Conservation (phyloP, 176 grass and related monocot genomes). For the Phragmites australis region DNA sequence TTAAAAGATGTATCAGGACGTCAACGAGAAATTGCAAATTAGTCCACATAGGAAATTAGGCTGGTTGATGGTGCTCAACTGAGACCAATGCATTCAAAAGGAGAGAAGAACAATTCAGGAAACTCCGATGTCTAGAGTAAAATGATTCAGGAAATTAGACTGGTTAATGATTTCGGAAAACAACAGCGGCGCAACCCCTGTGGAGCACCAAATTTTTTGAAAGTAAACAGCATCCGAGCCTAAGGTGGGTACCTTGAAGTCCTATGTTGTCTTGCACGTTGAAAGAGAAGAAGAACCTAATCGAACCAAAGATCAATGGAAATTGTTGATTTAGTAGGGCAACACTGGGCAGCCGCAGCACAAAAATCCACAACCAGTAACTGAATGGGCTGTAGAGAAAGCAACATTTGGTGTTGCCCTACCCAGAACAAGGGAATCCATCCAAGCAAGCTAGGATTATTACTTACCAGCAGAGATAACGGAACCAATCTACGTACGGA, state of each 20-base stretch:
- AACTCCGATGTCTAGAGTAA: too few species aligned
- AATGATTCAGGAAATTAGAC: conserved; percentile 1
- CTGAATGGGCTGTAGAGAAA: not conserved
- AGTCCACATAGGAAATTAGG: not conserved
- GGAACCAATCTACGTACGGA: not conserved
- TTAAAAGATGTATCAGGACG: not conserved
- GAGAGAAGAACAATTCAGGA: too few species aligned
- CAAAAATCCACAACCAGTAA: not conserved
- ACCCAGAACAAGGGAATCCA: not conserved
- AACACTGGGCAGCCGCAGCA: not conserved
- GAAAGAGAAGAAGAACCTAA: too few species aligned
- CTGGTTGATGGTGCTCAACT: not conserved
- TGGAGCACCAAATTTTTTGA: not conserved
- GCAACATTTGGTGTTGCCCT: not conserved
- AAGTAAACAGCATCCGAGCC: not conserved
- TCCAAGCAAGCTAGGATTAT: not conserved
- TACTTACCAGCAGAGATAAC: not conserved
- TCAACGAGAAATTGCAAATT: not conserved
- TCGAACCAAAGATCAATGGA: too few species aligned
- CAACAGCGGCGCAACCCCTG: too few species aligned
- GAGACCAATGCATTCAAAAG: conserved; percentile 6
- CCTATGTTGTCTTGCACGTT: not conserved
- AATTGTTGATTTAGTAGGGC: not conserved
- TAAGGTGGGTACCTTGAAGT: not conserved
- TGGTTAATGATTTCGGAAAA: not conserved